Evolutionary conservation across 2,329 filamentous ascomycete species (phyloP).

Genomic region (Fusarium sp.): DNA sequence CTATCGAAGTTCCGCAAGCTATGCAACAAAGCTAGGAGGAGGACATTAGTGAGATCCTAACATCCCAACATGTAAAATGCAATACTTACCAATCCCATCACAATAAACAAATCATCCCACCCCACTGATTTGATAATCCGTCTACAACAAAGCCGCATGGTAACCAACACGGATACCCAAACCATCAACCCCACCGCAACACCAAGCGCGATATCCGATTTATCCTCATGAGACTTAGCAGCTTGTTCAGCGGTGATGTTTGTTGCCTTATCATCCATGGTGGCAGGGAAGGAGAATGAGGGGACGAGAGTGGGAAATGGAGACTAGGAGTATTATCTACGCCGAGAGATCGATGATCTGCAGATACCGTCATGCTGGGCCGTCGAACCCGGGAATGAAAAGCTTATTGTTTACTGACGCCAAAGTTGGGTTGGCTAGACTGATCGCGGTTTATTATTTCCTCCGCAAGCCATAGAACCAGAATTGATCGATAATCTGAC

Average conservation of each 20-base stretch:
- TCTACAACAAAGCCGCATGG: slow-evolving; percentile 26
- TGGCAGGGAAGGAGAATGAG: too few relatives aligned
- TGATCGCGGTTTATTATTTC: too few relatives aligned
- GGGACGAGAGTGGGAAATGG: neutral
- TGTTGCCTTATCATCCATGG: neutral
- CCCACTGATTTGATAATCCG: slow-evolving; percentile 4
- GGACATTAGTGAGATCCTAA: neutral
- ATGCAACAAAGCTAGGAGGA: slow-evolving; percentile 10
- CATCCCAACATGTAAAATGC: fast-evolving
- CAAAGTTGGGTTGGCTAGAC: neutral
- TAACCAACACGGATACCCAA: slow-evolving; percentile 15
- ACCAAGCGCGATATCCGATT: neutral
- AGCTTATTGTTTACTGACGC: fast-evolving
- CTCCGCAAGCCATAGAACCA: neutral
- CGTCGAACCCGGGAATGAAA: neutral
- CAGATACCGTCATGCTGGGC: neutral
- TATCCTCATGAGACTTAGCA: neutral
- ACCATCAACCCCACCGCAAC: slow-evolving; percentile 4
- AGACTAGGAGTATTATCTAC: neutral
- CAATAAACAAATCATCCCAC: slow-evolving; percentile 13
- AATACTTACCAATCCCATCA: slow-evolving; percentile 13
- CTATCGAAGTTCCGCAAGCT: slow-evolving; percentile 17
- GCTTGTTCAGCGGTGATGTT: neutral
- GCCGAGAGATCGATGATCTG: neutral
- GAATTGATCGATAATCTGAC: neutral